These are phyloP conservation scores for Cercospora janseana DNA, from an alignment of 2,329 filamentous ascomycete species.

Conservation along the genomic window DNA sequence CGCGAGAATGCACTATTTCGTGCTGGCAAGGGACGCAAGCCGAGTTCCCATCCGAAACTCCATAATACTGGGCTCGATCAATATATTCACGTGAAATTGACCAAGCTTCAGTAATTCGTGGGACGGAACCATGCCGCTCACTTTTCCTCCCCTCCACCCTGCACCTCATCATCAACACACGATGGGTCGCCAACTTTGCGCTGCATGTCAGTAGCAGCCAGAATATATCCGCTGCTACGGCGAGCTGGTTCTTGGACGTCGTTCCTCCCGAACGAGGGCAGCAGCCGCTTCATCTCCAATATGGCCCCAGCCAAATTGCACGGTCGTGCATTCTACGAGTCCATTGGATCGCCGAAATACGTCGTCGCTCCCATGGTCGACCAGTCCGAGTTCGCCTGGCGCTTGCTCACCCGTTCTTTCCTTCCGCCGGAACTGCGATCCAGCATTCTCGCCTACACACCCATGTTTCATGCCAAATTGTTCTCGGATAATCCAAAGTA, in stretches of 20 bases:
- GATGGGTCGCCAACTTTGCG: background rate
- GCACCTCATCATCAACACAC: background rate
- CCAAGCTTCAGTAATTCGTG: background rate
- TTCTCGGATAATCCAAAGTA: conserved; percentile 76
- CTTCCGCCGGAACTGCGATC: conserved; percentile 61
- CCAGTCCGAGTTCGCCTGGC: conserved; percentile 97
- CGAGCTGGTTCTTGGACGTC: conserved; percentile 4
- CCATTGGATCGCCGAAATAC: conserved; percentile 85
- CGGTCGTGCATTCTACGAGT: conserved; percentile 90
- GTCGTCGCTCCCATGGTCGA: conserved; percentile 97
- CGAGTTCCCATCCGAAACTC: no score
- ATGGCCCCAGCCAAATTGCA: conserved; percentile 36
- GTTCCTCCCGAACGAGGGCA: background rate
- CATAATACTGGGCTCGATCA: no score
- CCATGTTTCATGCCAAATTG: conserved; percentile 92
- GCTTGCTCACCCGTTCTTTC: conserved; percentile 92
- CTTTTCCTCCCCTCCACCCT: background rate
- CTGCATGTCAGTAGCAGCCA: conserved; percentile 7
- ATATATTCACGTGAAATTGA: background rate
- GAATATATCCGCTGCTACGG: background rate
- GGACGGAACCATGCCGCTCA: background rate
- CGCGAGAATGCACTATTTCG: no score
- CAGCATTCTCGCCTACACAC: conserved; percentile 81
- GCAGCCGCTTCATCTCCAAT: conserved; percentile 13
- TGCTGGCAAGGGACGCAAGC: no score